Evolutionary conservation across 2,329 filamentous ascomycete genomes (phyloP).

Genomic region (Hypoxylon sp.): DNA sequence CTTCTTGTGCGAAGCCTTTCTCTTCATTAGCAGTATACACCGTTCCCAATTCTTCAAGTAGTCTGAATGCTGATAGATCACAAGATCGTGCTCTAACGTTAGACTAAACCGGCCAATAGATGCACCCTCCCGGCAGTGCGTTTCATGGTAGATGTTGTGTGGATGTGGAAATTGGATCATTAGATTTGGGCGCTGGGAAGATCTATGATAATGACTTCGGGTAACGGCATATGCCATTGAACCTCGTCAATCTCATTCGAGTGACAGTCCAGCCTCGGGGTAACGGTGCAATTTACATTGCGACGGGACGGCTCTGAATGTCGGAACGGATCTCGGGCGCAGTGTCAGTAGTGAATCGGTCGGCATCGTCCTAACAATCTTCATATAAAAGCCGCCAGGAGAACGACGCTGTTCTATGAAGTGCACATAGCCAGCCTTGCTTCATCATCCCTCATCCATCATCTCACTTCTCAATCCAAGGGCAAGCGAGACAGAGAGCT

Average conservation of each 20-base stretch:
- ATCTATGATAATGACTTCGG: slow-evolving; percentile 11
- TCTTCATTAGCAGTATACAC: neutral
- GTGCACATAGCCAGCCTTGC: neutral
- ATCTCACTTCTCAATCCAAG: slow-evolving; percentile 6
- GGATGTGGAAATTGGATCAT: slow-evolving; percentile 2
- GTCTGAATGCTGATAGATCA: neutral
- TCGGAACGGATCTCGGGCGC: neutral
- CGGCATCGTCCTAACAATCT: neutral
- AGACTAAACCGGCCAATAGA: slow-evolving; percentile 1
- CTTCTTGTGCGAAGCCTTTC: neutral
- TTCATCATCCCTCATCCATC: neutral
- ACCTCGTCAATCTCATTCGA: slow-evolving; percentile 7
- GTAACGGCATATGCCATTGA: slow-evolving; percentile 12
- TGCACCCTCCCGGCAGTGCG: slow-evolving; percentile 15
- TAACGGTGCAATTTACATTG: slow-evolving; percentile 4
- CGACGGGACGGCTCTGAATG: neutral
- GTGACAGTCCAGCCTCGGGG: neutral
- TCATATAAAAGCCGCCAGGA: slow-evolving; percentile 11
- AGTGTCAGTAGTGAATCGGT: neutral
- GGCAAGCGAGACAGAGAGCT: slow-evolving; percentile 3
- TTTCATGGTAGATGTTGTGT: slow-evolving; percentile 23
- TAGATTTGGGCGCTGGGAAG: neutral
- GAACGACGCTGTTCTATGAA: neutral
- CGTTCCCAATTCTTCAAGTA: neutral
- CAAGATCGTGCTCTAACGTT: slow-evolving; percentile 12